phyloP scores from a whole-genome alignment of 179 eudicot species.

The Beta lomatogona region DNA sequence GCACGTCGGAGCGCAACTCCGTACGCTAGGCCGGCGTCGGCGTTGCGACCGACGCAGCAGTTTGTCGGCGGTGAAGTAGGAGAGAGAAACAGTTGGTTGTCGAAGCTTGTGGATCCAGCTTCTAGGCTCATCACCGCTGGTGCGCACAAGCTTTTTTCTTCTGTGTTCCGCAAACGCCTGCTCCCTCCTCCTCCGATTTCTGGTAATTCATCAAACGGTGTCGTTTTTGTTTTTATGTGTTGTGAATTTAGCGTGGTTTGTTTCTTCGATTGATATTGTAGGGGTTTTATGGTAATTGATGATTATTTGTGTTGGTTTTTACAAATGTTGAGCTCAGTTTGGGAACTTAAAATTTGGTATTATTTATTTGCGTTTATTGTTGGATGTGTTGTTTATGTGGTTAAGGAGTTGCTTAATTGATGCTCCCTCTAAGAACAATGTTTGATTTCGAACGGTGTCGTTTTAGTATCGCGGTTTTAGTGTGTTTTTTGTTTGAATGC shows the following conservation, averaged over 20 bases:
- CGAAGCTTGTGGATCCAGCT: slow-evolving; percentile 88
- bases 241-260: not conserved
- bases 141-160: slow-evolving; percentile 63
- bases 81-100: slow-evolving; percentile 45
- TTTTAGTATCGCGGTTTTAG: too few relatives aligned
- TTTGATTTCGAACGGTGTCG: too few relatives aligned
- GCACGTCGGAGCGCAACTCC: slow-evolving; percentile 52
- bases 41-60: slow-evolving; percentile 40
- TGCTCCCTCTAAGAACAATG: too few relatives aligned
- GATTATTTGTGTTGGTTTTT: too few relatives aligned
- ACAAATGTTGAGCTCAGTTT: too few relatives aligned
- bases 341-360: too few relatives aligned
- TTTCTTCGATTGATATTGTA: not conserved
- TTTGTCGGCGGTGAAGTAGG: slow-evolving; percentile 16
- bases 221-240: not conserved
- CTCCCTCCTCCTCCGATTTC: slow-evolving; percentile 48
- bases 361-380: too few relatives aligned
- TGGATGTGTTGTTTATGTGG: too few relatives aligned
- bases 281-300: too few relatives aligned
- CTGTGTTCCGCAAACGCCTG: slow-evolving; percentile 70
- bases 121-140: slow-evolving; percentile 66
- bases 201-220: too few relatives aligned
- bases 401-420: too few relatives aligned
- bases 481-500: too few relatives aligned
- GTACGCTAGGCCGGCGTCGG: slow-evolving; percentile 68